phyloP scores from a whole-genome alignment of 2,329 filamentous ascomycete species.

The Xylaria multiplex region DNA sequence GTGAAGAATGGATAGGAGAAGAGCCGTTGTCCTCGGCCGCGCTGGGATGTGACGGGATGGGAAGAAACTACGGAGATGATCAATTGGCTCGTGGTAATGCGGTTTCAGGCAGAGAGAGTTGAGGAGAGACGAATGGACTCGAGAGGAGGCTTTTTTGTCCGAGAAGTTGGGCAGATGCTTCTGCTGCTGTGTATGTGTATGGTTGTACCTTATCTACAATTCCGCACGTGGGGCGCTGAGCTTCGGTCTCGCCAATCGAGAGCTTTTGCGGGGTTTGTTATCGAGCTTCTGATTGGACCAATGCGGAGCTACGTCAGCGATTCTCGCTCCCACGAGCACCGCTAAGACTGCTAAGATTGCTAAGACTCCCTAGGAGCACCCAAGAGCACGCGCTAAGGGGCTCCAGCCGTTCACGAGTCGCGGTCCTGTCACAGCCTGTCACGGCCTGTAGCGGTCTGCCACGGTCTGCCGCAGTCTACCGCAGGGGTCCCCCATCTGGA shows the following conservation, averaged over 20 bases:
- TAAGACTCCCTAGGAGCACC: background rate
- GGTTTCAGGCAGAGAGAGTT: constrained; percentile 3
- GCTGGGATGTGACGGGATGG: constrained; percentile 1
- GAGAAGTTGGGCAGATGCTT: constrained; percentile 17
- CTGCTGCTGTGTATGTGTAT: constrained; percentile 6
- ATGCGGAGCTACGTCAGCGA: constrained; percentile 34
- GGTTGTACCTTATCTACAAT: constrained; percentile 37
- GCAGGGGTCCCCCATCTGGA: background rate
- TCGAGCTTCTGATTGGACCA: constrained; percentile 23
- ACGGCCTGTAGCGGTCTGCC: too few species aligned
- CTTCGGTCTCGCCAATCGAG: constrained; percentile 27
- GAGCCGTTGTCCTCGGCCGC: background rate
- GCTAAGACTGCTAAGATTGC: too few species aligned
- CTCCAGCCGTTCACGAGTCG: too few species aligned
- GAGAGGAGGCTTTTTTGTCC: constrained; percentile 1
- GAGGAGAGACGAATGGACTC: too few species aligned
- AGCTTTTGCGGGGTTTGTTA: constrained; percentile 43
- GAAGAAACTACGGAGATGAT: constrained; percentile 20
- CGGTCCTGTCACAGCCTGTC: too few species aligned
- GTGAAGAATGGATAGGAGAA: background rate
- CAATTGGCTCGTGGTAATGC: constrained; percentile 30
- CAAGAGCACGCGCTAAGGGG: background rate
- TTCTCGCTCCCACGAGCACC: constrained; percentile 10
- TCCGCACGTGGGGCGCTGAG: constrained; percentile 35
- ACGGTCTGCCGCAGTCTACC: too few species aligned